Conservation (phyloP, 148 eudicot genomes). For the Nepenthes mirabilis region DNA sequence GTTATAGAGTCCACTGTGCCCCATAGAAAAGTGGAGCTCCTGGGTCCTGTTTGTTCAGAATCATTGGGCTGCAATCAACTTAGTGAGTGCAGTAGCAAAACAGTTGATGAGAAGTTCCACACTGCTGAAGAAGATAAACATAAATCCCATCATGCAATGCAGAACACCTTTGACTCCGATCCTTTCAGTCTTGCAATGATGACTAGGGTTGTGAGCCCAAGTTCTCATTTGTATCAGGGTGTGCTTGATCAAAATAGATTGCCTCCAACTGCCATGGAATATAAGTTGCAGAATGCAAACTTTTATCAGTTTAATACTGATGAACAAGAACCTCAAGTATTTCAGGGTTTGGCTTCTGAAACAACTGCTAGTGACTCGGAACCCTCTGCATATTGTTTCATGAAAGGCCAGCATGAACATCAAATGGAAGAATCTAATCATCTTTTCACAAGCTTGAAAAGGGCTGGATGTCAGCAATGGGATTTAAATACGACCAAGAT, state of each 20-base stretch:
- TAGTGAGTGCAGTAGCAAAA: constrained; percentile 12
- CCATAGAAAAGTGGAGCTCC: constrained; percentile 17
- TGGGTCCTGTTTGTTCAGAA: constrained; percentile 18
- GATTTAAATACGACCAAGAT: constrained; percentile 10
- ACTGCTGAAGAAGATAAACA: constrained; percentile 11
- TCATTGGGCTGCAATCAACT: constrained; percentile 14
- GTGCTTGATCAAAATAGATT: constrained; percentile 13
- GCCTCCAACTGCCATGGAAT: constrained; percentile 12
- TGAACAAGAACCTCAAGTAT: constrained; percentile 15
- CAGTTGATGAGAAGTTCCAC: constrained; percentile 16
- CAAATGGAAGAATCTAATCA: constrained; percentile 5
- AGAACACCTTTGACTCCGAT: constrained; percentile 14
- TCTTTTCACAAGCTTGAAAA: constrained; percentile 13
- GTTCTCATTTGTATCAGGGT: constrained; percentile 16
- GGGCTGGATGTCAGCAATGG: constrained; percentile 18
- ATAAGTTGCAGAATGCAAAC: constrained; percentile 12
- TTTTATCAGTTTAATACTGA: constrained; percentile 15
- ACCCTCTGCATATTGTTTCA: not conserved
- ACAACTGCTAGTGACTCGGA: constrained; percentile 10
- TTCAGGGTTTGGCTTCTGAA: constrained; percentile 11
- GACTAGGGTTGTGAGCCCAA: constrained; percentile 12
- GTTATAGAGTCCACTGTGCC: constrained; percentile 23
- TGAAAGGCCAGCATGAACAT: no score
- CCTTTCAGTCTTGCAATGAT: constrained; percentile 14
- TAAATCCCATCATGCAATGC: constrained; percentile 6